A percentile compares a stretch with the other conserved stretches of the same genome.
These are phyloP conservation scores for Debaryomycetaceae sp. DNA, from an alignment of 1,139 yeast species.

Conservation along the genomic window DNA sequence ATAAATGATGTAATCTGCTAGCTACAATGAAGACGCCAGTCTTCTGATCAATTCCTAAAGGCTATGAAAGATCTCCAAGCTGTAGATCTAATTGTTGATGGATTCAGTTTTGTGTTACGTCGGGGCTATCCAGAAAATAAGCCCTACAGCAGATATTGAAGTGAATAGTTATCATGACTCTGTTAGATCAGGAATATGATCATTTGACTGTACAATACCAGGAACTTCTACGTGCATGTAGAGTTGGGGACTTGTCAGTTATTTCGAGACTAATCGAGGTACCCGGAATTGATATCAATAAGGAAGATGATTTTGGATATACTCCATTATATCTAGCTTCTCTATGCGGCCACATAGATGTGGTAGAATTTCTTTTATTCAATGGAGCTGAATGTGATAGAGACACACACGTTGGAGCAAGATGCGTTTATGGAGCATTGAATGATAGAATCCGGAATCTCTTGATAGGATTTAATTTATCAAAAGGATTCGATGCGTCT, in stretches of 20 bases:
- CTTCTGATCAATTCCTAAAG: too few relatives aligned
- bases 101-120: too few relatives aligned
- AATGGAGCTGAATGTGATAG: slow-evolving; percentile 77
- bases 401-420: slow-evolving; percentile 76
- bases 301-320: slow-evolving; percentile 69
- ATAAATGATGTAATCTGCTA: too few relatives aligned
- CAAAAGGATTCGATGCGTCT: slow-evolving; percentile 63
- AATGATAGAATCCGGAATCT: slow-evolving; percentile 62
- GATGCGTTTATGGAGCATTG: slow-evolving; percentile 76
- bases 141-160: too few relatives aligned
- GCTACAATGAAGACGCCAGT: too few relatives aligned
- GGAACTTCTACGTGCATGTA: slow-evolving; percentile 62
- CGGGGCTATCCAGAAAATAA: too few relatives aligned
- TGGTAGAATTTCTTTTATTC: slow-evolving; percentile 54
- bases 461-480: slow-evolving; percentile 58
- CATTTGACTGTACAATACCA: slow-evolving; percentile 4
- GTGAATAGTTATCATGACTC: background rate
- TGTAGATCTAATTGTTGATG: too few relatives aligned
- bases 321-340: slow-evolving; percentile 73
- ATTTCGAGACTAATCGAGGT: slow-evolving; percentile 56
- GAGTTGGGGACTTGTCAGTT: slow-evolving; percentile 63
- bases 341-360: slow-evolving; percentile 66
- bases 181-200: background rate
- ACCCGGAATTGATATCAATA: slow-evolving; percentile 56
- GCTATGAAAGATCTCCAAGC: too few relatives aligned